These are phyloP conservation scores for Polyporus tsugae DNA, from an alignment of 1,284 basidiomycete genomes.

Conservation along the genomic window DNA sequence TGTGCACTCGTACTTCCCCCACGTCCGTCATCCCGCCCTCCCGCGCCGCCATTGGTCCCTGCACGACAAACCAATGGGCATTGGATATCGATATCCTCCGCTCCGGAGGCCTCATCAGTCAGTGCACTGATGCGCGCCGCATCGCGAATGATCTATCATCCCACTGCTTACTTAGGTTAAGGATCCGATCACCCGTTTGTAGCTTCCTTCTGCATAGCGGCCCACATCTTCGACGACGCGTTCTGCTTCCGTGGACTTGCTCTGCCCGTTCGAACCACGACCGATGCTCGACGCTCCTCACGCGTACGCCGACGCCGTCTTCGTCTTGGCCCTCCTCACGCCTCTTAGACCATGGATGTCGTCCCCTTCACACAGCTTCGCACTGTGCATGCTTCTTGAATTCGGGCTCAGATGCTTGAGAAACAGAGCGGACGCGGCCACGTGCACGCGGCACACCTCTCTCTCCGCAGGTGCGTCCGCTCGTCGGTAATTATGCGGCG, in stretches of 20 bases:
- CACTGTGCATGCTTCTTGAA: not conserved
- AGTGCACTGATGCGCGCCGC: slow-evolving; percentile 33
- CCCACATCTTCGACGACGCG: not conserved
- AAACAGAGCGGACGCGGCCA: not conserved
- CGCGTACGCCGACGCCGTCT: not conserved
- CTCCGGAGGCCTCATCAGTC: slow-evolving; percentile 22
- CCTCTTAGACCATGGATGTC: not conserved
- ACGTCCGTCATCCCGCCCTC: slow-evolving; percentile 5
- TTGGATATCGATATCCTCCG: not conserved
- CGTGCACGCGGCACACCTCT: slow-evolving; percentile 18
- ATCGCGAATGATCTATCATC: slow-evolving; percentile 29
- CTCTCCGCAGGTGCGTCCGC: slow-evolving; percentile 17
- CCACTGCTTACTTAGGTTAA: not conserved
- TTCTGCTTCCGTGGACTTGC: not conserved
- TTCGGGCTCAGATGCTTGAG: slow-evolving; percentile 1
- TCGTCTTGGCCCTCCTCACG: not conserved
- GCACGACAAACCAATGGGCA: slow-evolving; percentile 21
- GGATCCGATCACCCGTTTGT: slow-evolving; percentile 21
- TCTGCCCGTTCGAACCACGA: not conserved
- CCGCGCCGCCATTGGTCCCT: slow-evolving; percentile 21
- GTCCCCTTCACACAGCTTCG: not conserved
- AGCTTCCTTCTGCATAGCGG: slow-evolving; percentile 11
- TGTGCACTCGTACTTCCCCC: slow-evolving; percentile 19
- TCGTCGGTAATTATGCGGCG: slow-evolving; percentile 29
- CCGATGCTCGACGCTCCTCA: slow-evolving; percentile 16